A percentile compares a stretch with the other conserved stretches of the same genome.
Evolutionary conservation across 495 filamentous ascomycete genomes (phyloP).

Genomic region (Platismatia glauca): DNA sequence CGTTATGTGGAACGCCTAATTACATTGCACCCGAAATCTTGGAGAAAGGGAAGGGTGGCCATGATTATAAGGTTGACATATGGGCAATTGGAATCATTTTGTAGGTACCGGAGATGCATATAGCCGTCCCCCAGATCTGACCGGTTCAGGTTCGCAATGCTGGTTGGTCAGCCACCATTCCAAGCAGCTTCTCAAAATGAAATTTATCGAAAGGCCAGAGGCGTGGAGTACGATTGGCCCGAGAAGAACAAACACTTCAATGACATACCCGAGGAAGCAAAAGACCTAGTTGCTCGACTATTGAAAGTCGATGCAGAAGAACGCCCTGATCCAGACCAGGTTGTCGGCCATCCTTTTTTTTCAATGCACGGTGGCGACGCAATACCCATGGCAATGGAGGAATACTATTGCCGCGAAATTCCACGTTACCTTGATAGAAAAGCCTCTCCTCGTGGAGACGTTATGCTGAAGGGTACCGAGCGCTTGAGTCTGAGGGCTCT

Average conservation of each 20-base stretch:
- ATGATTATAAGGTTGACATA: slow-evolving; percentile 88
- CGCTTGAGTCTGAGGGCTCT: slow-evolving; percentile 41
- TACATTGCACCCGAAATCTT: slow-evolving; percentile 97
- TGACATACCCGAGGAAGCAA: slow-evolving; percentile 53
- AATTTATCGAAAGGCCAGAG: slow-evolving; percentile 69
- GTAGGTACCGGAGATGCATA: slow-evolving; percentile 38
- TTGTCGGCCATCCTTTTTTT: slow-evolving; percentile 79
- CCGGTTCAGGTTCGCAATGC: slow-evolving; percentile 66
- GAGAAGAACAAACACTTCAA: slow-evolving; percentile 37
- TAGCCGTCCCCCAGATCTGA: slow-evolving; percentile 14
- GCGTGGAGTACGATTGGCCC: slow-evolving; percentile 69
- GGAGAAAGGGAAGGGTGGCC: slow-evolving; percentile 74
- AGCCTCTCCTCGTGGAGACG: slow-evolving; percentile 39
- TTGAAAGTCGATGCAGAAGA: slow-evolving; percentile 62
- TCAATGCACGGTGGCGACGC: slow-evolving; percentile 46
- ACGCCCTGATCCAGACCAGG: slow-evolving; percentile 68
- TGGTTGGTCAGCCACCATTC: slow-evolving; percentile 81
- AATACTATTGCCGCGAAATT: slow-evolving; percentile 33
- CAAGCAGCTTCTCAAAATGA: slow-evolving; percentile 79
- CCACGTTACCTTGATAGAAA: slow-evolving; percentile 37
- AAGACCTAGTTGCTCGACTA: slow-evolving; percentile 66
- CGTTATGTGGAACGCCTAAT: slow-evolving; percentile 93
- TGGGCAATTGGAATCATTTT: slow-evolving; percentile 97
- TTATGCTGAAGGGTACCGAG: slow-evolving; percentile 36
- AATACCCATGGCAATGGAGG: slow-evolving; percentile 41